Conservation (phyloP, 306 rosid species). For the Lablab purpureus region DNA sequence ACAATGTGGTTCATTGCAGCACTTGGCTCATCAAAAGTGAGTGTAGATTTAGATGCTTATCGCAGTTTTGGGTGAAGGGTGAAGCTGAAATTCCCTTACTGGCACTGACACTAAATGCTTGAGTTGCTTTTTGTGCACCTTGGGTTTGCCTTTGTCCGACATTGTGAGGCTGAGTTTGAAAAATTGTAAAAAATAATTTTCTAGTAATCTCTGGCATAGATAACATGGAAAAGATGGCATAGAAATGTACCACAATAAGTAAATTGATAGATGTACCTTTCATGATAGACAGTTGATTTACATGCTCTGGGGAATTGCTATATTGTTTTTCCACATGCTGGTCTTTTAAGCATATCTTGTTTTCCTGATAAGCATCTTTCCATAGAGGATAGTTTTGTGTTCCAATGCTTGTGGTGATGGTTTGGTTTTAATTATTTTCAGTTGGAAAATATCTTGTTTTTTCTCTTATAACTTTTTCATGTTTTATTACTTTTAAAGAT, state of each 20-base stretch:
- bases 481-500: too few species aligned
- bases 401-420: constrained; percentile 6
- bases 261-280: constrained; percentile 34
- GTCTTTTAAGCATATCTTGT: constrained; percentile 7
- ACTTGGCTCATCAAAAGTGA: constrained; percentile 34
- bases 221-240: constrained; percentile 15
- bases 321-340: constrained; percentile 3
- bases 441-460: too few species aligned
- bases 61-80: constrained; percentile 13
- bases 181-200: constrained; percentile 21
- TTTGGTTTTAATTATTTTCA: background rate
- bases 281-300: constrained; percentile 10
- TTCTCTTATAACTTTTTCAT: too few species aligned
- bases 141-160: constrained; percentile 1
- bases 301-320: constrained; percentile 5
- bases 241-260: constrained; percentile 19
- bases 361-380: constrained; percentile 23
- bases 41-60: background rate
- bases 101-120: constrained; percentile 13
- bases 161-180: constrained; percentile 18
- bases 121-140: background rate
- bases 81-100: constrained; percentile 36
- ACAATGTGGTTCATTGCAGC: constrained; percentile 43
- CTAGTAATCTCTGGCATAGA: constrained; percentile 17
- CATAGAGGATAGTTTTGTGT: too few species aligned